Base-by-base conservation (phyloP, 1,284 basidiomycete species). In the Ganoderma boninense region DNA sequence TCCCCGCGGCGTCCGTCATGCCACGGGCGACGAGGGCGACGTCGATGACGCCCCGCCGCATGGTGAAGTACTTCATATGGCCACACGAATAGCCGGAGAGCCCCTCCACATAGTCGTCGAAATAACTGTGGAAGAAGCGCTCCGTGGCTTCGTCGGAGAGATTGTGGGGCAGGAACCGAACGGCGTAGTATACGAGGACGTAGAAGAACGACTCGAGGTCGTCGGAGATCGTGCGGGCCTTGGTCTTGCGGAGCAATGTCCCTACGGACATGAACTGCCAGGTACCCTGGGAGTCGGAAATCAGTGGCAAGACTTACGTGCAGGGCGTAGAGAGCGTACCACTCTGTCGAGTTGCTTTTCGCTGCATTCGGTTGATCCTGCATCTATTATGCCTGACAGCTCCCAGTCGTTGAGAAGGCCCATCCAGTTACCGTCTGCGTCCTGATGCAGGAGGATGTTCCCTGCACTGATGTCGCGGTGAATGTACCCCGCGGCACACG, bases 151-250 rank as follows among this genome's bases (percentile, higher is more conserved):
- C 23, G 14, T 26, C 35, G 4, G 23, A 7, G 40, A 63, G 35
- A 16, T 67, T 73, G 67, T 66, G 59, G 18, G 40, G 59, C 4
- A 73, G 65, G 32, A 52, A 63, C 0, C 67, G 67, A 3, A 71
- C 44, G 3, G 67, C 65, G n/a, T 38, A 57, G 29, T 61, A 71
- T 38, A 73, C 38, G 8, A 73, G 23, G n/a, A 67, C 68, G 18
- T 67, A 69, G 32, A 71, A 56, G 56, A 73, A 40, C 0, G 72
- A 69, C 38, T 73, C 69, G n/a, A 72, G 71, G 18, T 72, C 68
- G 40, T 72, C 71, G 26, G 56, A 43, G 18, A 69, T 13, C 14
- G 40, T 16, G 26, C 65, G 56, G 4, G 38, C 18, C 29, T 64
- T 59, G 16, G 13, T 6, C 4, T 7, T 29, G 26, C 63, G 23